phyloP scores from a whole-genome alignment of 2,329 filamentous ascomycete species.

The Neofusicoccum umdonicola region DNA sequence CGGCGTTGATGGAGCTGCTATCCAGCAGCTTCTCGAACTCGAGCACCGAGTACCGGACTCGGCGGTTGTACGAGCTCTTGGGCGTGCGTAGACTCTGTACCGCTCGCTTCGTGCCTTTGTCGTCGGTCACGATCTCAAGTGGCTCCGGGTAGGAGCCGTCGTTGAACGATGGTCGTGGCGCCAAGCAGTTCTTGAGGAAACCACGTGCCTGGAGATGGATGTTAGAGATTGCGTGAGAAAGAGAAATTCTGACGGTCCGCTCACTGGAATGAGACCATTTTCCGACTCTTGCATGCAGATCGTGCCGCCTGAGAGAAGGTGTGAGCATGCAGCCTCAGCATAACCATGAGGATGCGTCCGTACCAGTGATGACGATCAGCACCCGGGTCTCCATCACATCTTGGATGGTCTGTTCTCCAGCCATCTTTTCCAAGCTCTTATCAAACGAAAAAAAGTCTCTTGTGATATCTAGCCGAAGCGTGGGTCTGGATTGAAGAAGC shows the following conservation, averaged over 20 bases:
- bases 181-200: slow-evolving; percentile 80
- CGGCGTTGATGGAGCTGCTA: slow-evolving; percentile 83
- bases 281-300: slow-evolving; percentile 88
- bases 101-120: slow-evolving; percentile 45
- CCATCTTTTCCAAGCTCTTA: neutral
- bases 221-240: neutral
- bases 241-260: neutral
- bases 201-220: slow-evolving; percentile 47
- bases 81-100: slow-evolving; percentile 77
- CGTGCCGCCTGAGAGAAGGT: slow-evolving; percentile 56
- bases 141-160: slow-evolving; percentile 62
- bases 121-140: slow-evolving; percentile 56
- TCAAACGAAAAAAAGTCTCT: neutral
- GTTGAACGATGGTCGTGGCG: slow-evolving; percentile 80
- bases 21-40: slow-evolving; percentile 85
- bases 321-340: neutral
- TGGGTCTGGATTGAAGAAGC: neutral
- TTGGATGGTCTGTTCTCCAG: neutral
- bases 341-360: neutral
- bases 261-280: slow-evolving; percentile 74
- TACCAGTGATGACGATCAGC: slow-evolving; percentile 84
- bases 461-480: neutral
- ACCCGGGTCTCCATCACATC: slow-evolving; percentile 69
- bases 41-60: slow-evolving; percentile 78
- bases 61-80: slow-evolving; percentile 72